Conservation (phyloP, 768 basidiomycete species). For the Boletus reticuloceps region DNA sequence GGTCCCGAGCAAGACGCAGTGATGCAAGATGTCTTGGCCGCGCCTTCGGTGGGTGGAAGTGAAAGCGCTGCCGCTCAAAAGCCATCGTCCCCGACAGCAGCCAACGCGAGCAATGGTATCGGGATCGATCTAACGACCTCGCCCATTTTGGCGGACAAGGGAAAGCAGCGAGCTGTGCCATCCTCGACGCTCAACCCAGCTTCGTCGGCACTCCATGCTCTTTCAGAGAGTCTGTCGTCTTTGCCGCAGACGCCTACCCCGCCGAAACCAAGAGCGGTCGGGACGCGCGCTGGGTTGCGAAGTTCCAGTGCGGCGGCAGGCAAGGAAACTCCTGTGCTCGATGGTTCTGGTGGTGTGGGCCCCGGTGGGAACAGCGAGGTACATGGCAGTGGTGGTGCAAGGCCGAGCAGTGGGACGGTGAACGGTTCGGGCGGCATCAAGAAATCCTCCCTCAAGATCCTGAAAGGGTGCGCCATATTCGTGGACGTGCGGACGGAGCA, state of each 20-base stretch:
- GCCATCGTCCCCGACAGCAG: not conserved
- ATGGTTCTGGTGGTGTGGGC: slow-evolving; percentile 26
- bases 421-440: slow-evolving; percentile 26
- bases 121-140: slow-evolving; percentile 16
- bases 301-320: slow-evolving; percentile 34
- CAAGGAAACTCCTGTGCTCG: slow-evolving; percentile 22
- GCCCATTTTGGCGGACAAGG: slow-evolving; percentile 17
- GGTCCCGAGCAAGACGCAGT: not conserved
- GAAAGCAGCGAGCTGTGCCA: slow-evolving; percentile 9
- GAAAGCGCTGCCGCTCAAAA: slow-evolving; percentile 12
- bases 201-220: slow-evolving; percentile 49
- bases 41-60: slow-evolving; percentile 7
- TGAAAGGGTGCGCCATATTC: slow-evolving; percentile 76
- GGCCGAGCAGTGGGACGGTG: slow-evolving; percentile 9
- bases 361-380: slow-evolving; percentile 13
- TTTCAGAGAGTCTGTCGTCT: slow-evolving; percentile 58
- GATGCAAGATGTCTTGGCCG: slow-evolving; percentile 1
- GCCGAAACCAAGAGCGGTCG: slow-evolving; percentile 36
- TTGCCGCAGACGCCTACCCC: slow-evolving; percentile 41
- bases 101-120: slow-evolving; percentile 1
- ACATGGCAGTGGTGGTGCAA: no score
- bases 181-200: slow-evolving; percentile 24
- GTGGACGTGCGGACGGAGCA: slow-evolving; percentile 77
- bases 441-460: slow-evolving; percentile 43
- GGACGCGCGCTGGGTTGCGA: slow-evolving; percentile 49